phyloP scores from a whole-genome alignment of 2,329 filamentous ascomycete genomes.

The Apiospora koreana region DNA sequence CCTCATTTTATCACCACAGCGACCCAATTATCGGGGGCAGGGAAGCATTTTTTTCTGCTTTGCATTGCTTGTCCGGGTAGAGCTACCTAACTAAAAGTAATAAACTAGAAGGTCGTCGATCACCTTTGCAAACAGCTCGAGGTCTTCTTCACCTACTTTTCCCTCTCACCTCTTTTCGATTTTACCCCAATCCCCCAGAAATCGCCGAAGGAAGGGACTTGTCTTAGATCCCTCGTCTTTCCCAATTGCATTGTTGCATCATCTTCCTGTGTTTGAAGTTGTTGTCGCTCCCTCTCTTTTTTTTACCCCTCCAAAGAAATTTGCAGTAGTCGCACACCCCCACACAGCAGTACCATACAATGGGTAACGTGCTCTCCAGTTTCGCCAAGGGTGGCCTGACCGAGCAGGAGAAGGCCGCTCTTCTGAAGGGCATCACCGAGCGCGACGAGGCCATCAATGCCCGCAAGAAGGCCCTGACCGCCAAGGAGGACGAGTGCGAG shows the following conservation, averaged over 20 bases:
- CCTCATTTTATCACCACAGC: conserved; percentile 11
- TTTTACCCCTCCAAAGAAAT: neutral
- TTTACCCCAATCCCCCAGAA: neutral
- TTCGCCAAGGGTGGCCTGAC: conserved; percentile 38
- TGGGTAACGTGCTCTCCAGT: conserved; percentile 43
- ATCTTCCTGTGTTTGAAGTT: neutral
- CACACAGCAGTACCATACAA: conserved; percentile 21
- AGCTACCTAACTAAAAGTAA: conserved; percentile 4
- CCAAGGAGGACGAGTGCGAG: conserved; percentile 40
- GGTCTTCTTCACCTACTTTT: conserved; percentile 13
- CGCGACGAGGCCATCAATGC: conserved; percentile 37
- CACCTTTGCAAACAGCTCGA: conserved; percentile 7
- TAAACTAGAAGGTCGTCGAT: neutral
- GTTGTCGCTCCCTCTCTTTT: neutral
- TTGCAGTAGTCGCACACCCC: neutral
- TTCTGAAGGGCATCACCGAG: conserved; percentile 42
- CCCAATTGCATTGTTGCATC: neutral
- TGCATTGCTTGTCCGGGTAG: neutral
- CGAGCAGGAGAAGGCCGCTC: conserved; percentile 32
- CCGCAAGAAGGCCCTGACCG: conserved; percentile 34
- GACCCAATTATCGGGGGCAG: conserved; percentile 7
- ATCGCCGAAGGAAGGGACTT: conserved; percentile 8
- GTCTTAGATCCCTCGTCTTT: neutral
- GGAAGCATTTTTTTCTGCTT: neutral
- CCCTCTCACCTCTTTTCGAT: neutral